A percentile compares a stretch with the other conserved stretches of the same genome.
phyloP scores from a whole-genome alignment of 83 land plant species.

The Larix sibirica region DNA sequence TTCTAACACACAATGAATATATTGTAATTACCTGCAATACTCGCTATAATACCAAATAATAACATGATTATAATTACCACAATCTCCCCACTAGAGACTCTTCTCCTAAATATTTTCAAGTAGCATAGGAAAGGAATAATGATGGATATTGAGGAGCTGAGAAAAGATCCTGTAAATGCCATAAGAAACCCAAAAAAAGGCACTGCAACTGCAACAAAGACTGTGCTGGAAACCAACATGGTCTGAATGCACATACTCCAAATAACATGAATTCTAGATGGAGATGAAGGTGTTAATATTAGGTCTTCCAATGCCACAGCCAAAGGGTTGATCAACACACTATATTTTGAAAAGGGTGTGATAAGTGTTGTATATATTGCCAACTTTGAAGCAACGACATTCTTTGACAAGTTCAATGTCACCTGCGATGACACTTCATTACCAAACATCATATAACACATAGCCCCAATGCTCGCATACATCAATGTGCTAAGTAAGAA shows the following conservation, averaged over 20 bases:
- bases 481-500: slow-evolving; percentile 51
- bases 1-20: too few species aligned
- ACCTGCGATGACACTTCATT: slow-evolving; percentile 64
- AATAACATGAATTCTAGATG: neutral
- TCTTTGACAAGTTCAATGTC: slow-evolving; percentile 75
- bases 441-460: slow-evolving; percentile 91
- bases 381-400: slow-evolving; percentile 46
- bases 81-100: slow-evolving; percentile 25
- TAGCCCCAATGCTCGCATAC: slow-evolving; percentile 67
- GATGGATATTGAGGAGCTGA: slow-evolving; percentile 61
- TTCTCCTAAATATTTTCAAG: slow-evolving; percentile 47
- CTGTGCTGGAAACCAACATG: slow-evolving; percentile 46
- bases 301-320: slow-evolving; percentile 62
- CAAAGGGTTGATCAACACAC: slow-evolving; percentile 60
- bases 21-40: slow-evolving; percentile 37
- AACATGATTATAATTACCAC: slow-evolving; percentile 26
- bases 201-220: slow-evolving; percentile 50
- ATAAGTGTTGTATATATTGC: slow-evolving; percentile 78
- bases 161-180: slow-evolving; percentile 79
- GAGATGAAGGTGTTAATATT: slow-evolving; percentile 5
- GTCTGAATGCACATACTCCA: slow-evolving; percentile 33
- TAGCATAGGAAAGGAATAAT: slow-evolving; percentile 76
- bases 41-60: slow-evolving; percentile 28
- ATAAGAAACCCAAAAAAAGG: slow-evolving; percentile 83
- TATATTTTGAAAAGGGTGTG: slow-evolving; percentile 74